Conservation (phyloP, 129 eudicot genomes). For the Ambrosia artemisiifolia region DNA sequence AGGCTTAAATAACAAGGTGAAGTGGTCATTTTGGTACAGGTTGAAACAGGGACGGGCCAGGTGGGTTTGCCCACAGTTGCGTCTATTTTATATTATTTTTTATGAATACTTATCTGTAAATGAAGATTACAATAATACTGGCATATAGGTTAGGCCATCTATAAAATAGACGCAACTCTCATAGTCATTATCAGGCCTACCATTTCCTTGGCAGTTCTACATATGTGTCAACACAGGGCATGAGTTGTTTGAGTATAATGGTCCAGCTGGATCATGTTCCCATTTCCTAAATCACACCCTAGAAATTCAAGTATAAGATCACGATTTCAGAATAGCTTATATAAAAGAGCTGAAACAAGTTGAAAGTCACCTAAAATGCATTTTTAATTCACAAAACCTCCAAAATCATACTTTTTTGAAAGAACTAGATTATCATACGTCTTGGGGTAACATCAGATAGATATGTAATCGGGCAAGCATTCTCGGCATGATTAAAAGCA, state of each 20-base stretch:
- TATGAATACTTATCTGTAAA: too few relatives aligned
- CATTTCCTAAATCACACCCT: slow-evolving; percentile 95
- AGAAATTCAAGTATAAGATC: slow-evolving; percentile 17
- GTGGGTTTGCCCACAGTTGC: background rate
- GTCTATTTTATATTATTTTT: background rate
- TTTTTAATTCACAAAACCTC: too few relatives aligned
- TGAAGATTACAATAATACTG: too few relatives aligned
- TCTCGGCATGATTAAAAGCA: too few relatives aligned
- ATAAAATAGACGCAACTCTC: too few relatives aligned
- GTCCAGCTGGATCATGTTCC: slow-evolving; percentile 69
- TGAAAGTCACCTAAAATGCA: too few relatives aligned
- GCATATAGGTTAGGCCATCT: too few relatives aligned
- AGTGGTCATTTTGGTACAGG: background rate
- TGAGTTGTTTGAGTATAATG: slow-evolving; percentile 74
- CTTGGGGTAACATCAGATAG: too few relatives aligned
- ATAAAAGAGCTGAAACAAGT: background rate
- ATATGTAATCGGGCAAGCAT: too few relatives aligned
- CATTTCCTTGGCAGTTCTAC: slow-evolving; percentile 97
- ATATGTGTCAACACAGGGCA: slow-evolving; percentile 79
- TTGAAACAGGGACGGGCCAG: background rate
- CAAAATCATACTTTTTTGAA: background rate
- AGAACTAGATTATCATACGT: too few relatives aligned
- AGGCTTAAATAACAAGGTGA: background rate
- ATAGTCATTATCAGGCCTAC: slow-evolving; percentile 93
- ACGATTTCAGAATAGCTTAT: slow-evolving; percentile 19